Conservation (phyloP, 2,329 filamentous ascomycete species). For the Neofusicoccum laricinum region DNA sequence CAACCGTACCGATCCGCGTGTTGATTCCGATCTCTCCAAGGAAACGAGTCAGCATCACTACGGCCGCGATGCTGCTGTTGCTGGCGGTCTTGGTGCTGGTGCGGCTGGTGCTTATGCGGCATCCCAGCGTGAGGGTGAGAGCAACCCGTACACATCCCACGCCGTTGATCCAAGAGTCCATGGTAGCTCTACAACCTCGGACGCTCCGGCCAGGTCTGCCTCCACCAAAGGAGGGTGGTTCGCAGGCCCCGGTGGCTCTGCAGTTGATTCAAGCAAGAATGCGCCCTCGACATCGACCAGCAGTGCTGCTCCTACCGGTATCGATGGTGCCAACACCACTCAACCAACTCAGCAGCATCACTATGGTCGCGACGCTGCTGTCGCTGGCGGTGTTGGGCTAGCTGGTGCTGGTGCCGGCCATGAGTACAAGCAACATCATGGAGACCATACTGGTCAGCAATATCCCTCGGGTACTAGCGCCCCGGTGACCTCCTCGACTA, state of each 20-base stretch:
- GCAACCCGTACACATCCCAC: conserved; percentile 6
- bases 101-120: conserved; percentile 5
- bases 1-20: conserved; percentile 29
- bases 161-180: not conserved
- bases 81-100: conserved; percentile 21
- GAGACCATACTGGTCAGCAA: not conserved
- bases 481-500: not conserved
- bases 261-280: not conserved
- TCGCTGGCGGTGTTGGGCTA: conserved; percentile 25
- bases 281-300: not conserved
- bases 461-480: not conserved
- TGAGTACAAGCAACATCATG: not conserved
- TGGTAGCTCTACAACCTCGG: not conserved
- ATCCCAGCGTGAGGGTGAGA: not conserved
- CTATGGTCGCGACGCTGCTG: conserved; percentile 26
- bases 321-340: not conserved
- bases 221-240: conserved; percentile 4
- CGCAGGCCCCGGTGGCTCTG: not conserved
- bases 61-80: conserved; percentile 26
- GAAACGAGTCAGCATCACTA: conserved; percentile 21
- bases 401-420: conserved; percentile 17
- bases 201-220: not conserved
- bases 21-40: conserved; percentile 20
- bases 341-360: conserved; percentile 22
- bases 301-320: not conserved